Base-by-base conservation (phyloP, 2,329 filamentous ascomycete species). In the Metarhizium guizhouense region DNA sequence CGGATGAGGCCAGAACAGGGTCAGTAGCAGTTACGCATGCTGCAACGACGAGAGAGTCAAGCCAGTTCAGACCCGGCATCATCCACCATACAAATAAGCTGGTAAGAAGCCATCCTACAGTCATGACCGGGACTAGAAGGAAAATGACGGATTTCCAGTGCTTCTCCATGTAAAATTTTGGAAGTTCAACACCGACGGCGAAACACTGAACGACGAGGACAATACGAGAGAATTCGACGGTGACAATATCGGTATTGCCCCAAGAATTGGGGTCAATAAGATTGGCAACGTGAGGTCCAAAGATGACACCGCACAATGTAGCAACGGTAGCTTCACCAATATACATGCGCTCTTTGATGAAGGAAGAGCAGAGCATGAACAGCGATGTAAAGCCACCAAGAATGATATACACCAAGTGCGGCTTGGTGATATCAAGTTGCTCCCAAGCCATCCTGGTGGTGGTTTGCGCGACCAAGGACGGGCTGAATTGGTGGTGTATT, bases 381-480 rank as follows among this genome's bases (percentile, higher is more conserved):
- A 99, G 78, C 58, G 88, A 91, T 63, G 94, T 99, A 76, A 99
- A 99, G 70, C 93, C 94, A 66, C 94, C 94, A 56, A 99, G 79
- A 74, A 99, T 96, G 74, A 97, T 90, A 74, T 99, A 99, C 62
- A 95, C 94, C 89, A 97, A 74, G 79, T 99, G 94, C 66, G 94
- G 90, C 78, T 87, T 88, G 74, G 95, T 96, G 76, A 97, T 86
- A 59, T 85, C 85, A 54, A 93, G 80, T 63, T 92, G 87, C 51
- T 86, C 81, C 88, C 88, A 92, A 59, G 85, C 85, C 87, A 91
- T 91, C 36, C 49, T 61, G 63, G 34, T 54, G 54, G 57, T 13
- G 50, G 8, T 40, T 18, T 29, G 49, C 20, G 18, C 18, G 16
- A 16, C 36, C 32, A 29, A 18, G 18, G 16, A 45, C 5, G 36